These are phyloP conservation scores for Suhomyces chickasaworum DNA, from an alignment of 1,139 yeast species.

Conservation along the genomic window DNA sequence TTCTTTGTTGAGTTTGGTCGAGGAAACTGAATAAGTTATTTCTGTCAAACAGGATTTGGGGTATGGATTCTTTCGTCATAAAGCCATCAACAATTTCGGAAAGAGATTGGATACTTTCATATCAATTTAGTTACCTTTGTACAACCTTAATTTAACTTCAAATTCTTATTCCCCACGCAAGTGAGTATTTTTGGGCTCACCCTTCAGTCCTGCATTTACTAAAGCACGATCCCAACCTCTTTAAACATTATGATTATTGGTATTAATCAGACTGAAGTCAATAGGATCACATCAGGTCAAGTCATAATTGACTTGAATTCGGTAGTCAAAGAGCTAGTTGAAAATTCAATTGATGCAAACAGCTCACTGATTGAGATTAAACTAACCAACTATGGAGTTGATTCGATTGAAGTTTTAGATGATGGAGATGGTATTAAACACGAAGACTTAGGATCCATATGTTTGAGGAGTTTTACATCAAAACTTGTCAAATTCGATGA, in stretches of 20 bases:
- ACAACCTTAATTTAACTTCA: too few relatives aligned
- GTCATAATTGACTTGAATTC: constrained; percentile 79
- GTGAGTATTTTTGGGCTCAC: too few relatives aligned
- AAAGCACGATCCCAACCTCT: background rate
- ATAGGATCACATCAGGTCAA: constrained; percentile 86
- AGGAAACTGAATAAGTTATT: too few relatives aligned
- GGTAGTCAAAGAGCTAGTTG: constrained; percentile 82
- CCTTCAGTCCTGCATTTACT: background rate
- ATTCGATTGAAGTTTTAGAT: constrained; percentile 69
- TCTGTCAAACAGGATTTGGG: too few relatives aligned
- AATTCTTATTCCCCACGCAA: too few relatives aligned
- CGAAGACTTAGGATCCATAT: constrained; percentile 61
- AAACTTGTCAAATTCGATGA: constrained; percentile 65
- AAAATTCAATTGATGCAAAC: constrained; percentile 81
- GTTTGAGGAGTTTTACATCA: constrained; percentile 79
- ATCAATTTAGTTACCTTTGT: too few relatives aligned
- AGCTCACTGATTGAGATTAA: constrained; percentile 66
- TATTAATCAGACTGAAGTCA: constrained; percentile 47
- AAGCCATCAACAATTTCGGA: too few relatives aligned
- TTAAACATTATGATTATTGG: constrained; percentile 3
- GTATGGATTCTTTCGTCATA: too few relatives aligned
- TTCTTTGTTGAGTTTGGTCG: too few relatives aligned
- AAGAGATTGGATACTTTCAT: too few relatives aligned
- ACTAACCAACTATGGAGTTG: constrained; percentile 75
- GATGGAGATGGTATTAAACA: constrained; percentile 74